Base-by-base conservation (phyloP, 148 eudicot genomes). In the Chenopodium quinoa region DNA sequence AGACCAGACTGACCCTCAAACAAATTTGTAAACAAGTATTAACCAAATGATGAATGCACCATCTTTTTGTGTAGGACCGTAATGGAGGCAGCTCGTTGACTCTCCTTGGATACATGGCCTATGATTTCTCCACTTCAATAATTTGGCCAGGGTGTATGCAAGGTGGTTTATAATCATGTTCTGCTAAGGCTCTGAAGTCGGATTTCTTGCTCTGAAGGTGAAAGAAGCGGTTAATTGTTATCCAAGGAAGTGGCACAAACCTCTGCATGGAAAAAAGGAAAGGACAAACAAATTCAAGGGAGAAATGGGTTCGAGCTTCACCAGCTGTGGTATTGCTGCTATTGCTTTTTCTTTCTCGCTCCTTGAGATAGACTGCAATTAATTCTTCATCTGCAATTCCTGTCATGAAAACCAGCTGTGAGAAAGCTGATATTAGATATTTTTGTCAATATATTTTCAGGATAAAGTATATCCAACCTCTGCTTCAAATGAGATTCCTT, bases 261-360 rank as follows among this genome's bases (percentile, higher is more conserved):
- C 75, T 80, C 47, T 63, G 47, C 76, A 82, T 72, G 84, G 88
- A 86, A 37, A 91, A 89, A 81, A 84, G 76, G 67, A 91, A 78
- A 54, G 89, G 86, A 69, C 86, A 83, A 81, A 54, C 86, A 54
- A 73, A 67, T 73, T 67, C 69, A 34, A 87, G 90, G 89, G 89
- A 89, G 88, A 89, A 87, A 84, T 83, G 89, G 84, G 85, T 88
- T 85, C 92, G 82, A 84, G 95, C 90, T 68, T 89, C 97, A 73
- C 86, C 89, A 2, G 82, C 90, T 70, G 85, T 87, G 98, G 97
- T 94, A 94, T 50, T 10, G 14, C n/a, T 50, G 17, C 37, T 27
- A 50, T 3, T 23, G 11, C 29, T 47, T 46, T 47, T 56, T 54
- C 17, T 56, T 17, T 56, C 22, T 7, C 48, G 44, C 44, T 70